Evolutionary conservation across 2,329 filamentous ascomycete genomes (phyloP).

Genomic region (Lomentospora prolificans): DNA sequence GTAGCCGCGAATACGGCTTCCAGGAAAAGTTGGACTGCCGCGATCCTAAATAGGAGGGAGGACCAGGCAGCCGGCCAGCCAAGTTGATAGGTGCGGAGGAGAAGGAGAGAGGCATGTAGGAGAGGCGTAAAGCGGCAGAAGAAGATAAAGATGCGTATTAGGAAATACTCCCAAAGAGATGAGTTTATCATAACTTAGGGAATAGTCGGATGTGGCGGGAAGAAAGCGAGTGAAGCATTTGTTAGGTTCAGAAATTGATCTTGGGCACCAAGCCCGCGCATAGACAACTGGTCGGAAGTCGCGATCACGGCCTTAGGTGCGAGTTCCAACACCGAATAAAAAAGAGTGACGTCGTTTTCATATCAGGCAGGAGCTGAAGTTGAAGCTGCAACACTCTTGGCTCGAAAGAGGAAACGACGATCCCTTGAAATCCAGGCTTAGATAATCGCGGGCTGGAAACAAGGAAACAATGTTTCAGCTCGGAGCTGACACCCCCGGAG

Average conservation of each 20-base stretch:
- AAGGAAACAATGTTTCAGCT: too few relatives aligned
- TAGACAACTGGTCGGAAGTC: too few relatives aligned
- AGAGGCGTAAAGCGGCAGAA: slow-evolving; percentile 33
- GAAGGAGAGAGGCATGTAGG: slow-evolving; percentile 24
- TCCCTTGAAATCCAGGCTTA: not conserved
- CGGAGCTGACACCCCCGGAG: not conserved
- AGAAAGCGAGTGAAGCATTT: not conserved
- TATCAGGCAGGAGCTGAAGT: not conserved
- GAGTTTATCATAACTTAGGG: slow-evolving; percentile 24
- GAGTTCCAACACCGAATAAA: not conserved
- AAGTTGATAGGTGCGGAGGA: slow-evolving; percentile 15
- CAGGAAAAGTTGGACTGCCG: slow-evolving; percentile 22
- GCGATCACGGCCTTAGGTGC: not conserved
- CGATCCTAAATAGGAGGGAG: slow-evolving; percentile 11
- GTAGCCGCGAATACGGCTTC: slow-evolving; percentile 32
- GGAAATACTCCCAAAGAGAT: slow-evolving; percentile 27
- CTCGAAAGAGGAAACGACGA: not conserved
- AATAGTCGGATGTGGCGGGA: not conserved
- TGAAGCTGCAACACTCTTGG: not conserved
- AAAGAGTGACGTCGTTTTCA: not conserved
- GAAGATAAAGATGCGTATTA: slow-evolving; percentile 35
- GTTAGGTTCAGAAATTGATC: too few relatives aligned
- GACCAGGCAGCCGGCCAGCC: slow-evolving; percentile 11
- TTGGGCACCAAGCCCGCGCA: not conserved
- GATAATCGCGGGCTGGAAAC: not conserved